Evolutionary conservation across 495 filamentous ascomycete species (phyloP).

Genomic region (Eremomyces bilateralis): DNA sequence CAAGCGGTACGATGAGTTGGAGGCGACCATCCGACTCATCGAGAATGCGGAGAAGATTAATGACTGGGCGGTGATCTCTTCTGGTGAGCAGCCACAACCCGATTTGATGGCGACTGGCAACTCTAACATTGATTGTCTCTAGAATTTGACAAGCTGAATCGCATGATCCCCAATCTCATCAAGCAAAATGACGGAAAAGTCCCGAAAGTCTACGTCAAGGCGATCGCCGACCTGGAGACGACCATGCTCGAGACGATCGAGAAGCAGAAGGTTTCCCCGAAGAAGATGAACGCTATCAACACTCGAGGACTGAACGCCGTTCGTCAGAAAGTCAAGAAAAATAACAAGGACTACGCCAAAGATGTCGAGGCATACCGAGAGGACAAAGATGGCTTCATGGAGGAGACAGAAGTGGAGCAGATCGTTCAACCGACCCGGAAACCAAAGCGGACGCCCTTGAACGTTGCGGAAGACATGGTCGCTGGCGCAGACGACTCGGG

Average conservation of each 20-base stretch:
- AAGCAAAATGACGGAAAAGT: constrained; percentile 40
- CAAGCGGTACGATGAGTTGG: constrained; percentile 85
- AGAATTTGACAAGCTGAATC: constrained; percentile 98
- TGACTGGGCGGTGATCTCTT: constrained; percentile 85
- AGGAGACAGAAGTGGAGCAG: constrained; percentile 55
- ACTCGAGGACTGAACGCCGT: constrained; percentile 86
- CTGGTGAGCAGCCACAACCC: constrained; percentile 34
- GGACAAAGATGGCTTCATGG: constrained; percentile 71
- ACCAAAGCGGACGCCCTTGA: constrained; percentile 17
- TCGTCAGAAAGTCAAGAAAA: constrained; percentile 93
- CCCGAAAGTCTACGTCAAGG: constrained; percentile 81
- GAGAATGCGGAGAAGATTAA: constrained; percentile 94
- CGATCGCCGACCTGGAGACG: constrained; percentile 84
- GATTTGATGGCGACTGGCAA: background rate
- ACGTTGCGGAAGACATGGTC: constrained; percentile 20
- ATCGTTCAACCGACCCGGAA: constrained; percentile 26
- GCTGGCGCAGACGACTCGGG: constrained; percentile 45
- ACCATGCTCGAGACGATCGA: constrained; percentile 80
- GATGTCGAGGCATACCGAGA: constrained; percentile 77
- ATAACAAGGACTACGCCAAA: constrained; percentile 79
- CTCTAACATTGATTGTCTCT: constrained; percentile 6
- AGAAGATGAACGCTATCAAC: constrained; percentile 97
- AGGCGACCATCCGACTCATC: constrained; percentile 67
- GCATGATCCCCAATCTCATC: constrained; percentile 59
- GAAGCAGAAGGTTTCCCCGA: constrained; percentile 86